Conservation (phyloP, 768 basidiomycete species). For the Mycena venus region DNA sequence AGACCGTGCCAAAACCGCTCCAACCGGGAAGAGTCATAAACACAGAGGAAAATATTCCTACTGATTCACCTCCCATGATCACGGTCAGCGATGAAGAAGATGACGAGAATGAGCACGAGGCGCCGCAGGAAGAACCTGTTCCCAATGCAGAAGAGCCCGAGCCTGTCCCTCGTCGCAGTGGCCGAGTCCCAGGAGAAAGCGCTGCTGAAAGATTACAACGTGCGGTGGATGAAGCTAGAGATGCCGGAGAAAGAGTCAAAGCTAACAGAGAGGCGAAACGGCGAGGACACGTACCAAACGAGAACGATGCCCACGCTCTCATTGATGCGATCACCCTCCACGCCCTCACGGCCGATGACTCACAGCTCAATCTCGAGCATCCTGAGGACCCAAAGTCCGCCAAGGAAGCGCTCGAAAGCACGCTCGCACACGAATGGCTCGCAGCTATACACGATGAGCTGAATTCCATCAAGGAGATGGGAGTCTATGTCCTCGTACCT, state of each 20-base stretch:
- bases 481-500: no score
- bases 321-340: not conserved
- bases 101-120: not conserved
- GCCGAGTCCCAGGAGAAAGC: not conserved
- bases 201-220: not conserved
- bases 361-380: not conserved
- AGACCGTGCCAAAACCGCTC: no score
- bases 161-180: not conserved
- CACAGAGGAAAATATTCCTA: not conserved
- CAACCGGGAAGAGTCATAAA: slow-evolving; percentile 14
- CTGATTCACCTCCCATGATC: no score
- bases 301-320: not conserved
- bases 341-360: not conserved
- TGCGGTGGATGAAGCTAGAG: not conserved
- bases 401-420: not conserved
- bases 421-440: slow-evolving; percentile 6
- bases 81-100: not conserved
- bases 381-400: no score
- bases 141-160: no score
- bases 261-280: not conserved
- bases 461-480: no score
- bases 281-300: not conserved
- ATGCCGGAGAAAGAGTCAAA: no score
- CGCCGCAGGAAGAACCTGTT: no score
- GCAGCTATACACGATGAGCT: no score